Percentiles rank a stretch among this genome's conserved stretches.
Conservation (phyloP, 331 rosid genomes). For the Telfairia occidentalis region DNA sequence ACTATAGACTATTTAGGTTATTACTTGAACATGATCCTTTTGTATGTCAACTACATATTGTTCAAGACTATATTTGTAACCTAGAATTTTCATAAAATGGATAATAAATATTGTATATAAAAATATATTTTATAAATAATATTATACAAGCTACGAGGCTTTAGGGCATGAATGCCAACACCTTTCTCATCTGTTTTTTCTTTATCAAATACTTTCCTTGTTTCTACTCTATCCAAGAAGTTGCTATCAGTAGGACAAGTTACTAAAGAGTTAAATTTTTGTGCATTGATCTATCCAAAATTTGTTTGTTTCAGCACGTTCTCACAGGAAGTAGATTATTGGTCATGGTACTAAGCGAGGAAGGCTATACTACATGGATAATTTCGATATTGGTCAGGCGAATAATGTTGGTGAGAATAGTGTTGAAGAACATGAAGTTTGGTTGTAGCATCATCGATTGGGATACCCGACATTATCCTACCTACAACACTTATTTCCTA, state of each 20-base stretch:
- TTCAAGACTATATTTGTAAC: too few species aligned
- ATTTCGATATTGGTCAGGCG: neutral
- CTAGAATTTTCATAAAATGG: too few species aligned
- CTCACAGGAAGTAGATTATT: constrained; percentile 13
- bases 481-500: too few species aligned
- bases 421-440: neutral
- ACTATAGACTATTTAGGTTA: too few species aligned
- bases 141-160: too few species aligned
- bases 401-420: neutral
- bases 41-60: too few species aligned
- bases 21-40: too few species aligned
- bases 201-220: neutral
- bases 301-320: constrained; percentile 1
- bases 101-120: too few species aligned
- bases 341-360: constrained; percentile 3
- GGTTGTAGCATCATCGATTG: neutral
- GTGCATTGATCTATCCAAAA: neutral
- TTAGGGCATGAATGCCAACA: too few species aligned
- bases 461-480: too few species aligned
- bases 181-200: neutral
- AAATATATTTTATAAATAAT: too few species aligned
- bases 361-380: constrained; percentile 6
- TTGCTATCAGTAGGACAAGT: neutral
- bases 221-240: neutral
- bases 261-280: neutral